A percentile compares a stretch with the other conserved stretches of the same genome.
These are phyloP conservation scores for Chlorophyllum brunneum DNA, from an alignment of 768 basidiomycete genomes.

Conservation along the genomic window DNA sequence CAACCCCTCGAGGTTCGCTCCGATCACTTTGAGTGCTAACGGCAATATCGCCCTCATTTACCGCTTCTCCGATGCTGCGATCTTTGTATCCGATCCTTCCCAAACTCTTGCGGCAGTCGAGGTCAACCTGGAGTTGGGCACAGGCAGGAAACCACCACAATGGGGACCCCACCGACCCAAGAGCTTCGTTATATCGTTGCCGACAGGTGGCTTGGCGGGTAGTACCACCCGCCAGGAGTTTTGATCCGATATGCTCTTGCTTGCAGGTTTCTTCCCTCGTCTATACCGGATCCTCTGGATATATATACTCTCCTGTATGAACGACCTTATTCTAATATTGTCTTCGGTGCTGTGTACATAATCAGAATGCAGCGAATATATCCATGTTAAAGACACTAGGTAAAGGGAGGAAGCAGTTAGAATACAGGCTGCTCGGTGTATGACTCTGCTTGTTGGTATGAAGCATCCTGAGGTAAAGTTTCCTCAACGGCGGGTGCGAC, in stretches of 20 bases:
- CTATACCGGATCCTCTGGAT: too few species aligned
- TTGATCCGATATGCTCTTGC: neutral
- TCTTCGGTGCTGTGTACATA: conserved; percentile 16
- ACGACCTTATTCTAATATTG: neutral
- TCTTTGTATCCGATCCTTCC: conserved; percentile 66
- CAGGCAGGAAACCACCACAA: conserved; percentile 21
- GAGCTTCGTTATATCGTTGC: conserved; percentile 36
- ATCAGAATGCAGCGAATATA: neutral
- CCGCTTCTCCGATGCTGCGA: conserved; percentile 31
- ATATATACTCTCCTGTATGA: neutral
- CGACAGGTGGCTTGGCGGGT: conserved; percentile 45
- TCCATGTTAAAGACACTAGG: conserved; percentile 6
- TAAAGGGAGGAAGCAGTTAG: conserved; percentile 35
- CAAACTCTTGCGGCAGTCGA: conserved; percentile 40
- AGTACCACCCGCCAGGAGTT: conserved; percentile 36
- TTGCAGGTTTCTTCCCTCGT: neutral
- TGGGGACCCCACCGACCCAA: conserved; percentile 24
- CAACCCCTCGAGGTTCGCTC: conserved; percentile 17
- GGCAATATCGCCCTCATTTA: conserved; percentile 44
- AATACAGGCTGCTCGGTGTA: conserved; percentile 52
- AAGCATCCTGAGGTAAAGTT: conserved; percentile 39
- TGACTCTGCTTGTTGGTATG: conserved; percentile 37
- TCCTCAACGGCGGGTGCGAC: conserved; percentile 55
- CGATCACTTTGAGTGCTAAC: conserved; percentile 32
- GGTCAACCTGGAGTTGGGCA: conserved; percentile 31